Evolutionary conservation across 805 yeast species (phyloP).

Genomic region (Nadsonia fulvescens): DNA sequence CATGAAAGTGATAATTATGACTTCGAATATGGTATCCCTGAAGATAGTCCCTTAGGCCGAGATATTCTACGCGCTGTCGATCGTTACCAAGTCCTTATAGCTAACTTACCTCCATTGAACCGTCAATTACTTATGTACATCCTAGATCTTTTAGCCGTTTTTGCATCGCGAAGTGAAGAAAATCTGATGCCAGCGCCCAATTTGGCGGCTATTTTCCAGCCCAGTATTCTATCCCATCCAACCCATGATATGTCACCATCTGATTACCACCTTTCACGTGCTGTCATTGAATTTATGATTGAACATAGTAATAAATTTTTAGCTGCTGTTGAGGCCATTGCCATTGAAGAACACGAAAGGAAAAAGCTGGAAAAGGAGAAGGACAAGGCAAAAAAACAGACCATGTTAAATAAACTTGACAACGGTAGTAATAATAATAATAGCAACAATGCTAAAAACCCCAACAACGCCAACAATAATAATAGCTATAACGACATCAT

Average conservation of each 20-base stretch:
- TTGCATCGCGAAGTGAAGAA: conserved; percentile 55
- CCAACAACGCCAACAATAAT: no score
- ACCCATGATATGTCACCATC: conserved; percentile 82
- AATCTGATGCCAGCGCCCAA: conserved; percentile 88
- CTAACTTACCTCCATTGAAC: conserved; percentile 54
- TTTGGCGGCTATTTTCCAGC: conserved; percentile 91
- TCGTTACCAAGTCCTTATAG: conserved; percentile 52
- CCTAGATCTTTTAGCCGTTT: conserved; percentile 70
- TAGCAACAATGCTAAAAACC: no score
- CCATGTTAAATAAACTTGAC: no score
- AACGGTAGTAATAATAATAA: no score
- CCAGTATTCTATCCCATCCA: conserved; percentile 86
- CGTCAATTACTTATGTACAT: conserved; percentile 73
- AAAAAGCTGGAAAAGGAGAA: no score
- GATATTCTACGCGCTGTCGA: conserved; percentile 32
- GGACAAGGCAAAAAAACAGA: no score
- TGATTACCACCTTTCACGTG: conserved; percentile 74
- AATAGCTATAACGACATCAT: no score
- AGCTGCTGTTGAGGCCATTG: conserved; percentile 26
- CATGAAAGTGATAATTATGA: no score
- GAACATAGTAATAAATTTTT: conserved; percentile 67
- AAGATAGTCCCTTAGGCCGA: conserved; percentile 6
- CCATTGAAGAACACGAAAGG: conserved; percentile 16
- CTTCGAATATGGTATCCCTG: no score
- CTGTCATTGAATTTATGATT: conserved; percentile 75